These are phyloP conservation scores for Apiospora koreana DNA, from an alignment of 2,329 filamentous ascomycete genomes.

Conservation along the genomic window DNA sequence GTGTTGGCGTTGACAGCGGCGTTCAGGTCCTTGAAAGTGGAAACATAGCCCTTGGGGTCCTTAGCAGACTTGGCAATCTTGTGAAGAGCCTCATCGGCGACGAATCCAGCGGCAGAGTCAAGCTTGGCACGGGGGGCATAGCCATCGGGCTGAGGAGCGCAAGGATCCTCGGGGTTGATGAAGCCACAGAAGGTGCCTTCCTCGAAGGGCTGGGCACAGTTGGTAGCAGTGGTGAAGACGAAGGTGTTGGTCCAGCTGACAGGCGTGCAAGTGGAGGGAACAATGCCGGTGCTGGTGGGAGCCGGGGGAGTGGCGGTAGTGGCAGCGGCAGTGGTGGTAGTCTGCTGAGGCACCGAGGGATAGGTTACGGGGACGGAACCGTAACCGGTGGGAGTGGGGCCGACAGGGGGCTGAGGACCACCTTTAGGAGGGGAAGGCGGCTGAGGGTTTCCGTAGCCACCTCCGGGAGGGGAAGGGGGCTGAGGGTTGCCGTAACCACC, in stretches of 20 bases:
- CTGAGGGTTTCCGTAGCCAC: background rate
- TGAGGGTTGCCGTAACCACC: background rate
- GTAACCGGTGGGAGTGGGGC: background rate
- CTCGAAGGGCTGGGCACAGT: conserved; percentile 31
- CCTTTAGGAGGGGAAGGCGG: background rate
- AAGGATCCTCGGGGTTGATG: conserved; percentile 38
- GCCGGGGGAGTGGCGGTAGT: conserved; percentile 6
- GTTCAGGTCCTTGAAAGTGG: conserved; percentile 29
- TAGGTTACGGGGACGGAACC: background rate
- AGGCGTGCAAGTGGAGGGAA: conserved; percentile 16
- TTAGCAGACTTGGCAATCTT: conserved; percentile 16
- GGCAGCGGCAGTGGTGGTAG: background rate
- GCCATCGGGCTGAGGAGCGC: conserved; percentile 34
- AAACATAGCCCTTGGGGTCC: conserved; percentile 24
- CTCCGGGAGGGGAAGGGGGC: background rate
- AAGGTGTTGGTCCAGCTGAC: conserved; percentile 18
- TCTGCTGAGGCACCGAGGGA: background rate
- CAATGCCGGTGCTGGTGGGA: conserved; percentile 7
- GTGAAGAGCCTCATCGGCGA: conserved; percentile 8
- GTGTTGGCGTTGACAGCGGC: conserved; percentile 22
- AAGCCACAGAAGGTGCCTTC: conserved; percentile 37
- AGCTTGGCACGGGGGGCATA: conserved; percentile 12
- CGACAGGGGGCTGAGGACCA: background rate
- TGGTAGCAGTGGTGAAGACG: conserved; percentile 22
- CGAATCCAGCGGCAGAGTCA: conserved; percentile 15